phyloP scores from a whole-genome alignment of 148 eudicot species.

The Dianthus caryophyllus region DNA sequence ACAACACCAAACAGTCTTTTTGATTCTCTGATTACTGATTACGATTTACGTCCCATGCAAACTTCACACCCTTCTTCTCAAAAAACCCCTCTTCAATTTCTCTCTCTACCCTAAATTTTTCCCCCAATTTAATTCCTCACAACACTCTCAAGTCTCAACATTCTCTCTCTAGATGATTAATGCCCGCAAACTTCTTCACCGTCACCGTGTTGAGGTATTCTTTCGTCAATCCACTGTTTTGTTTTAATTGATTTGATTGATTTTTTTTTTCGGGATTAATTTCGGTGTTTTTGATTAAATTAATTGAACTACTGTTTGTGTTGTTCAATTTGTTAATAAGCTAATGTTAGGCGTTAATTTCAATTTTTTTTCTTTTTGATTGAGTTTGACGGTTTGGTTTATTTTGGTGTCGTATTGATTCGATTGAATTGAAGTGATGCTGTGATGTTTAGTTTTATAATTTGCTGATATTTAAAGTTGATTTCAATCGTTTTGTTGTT shows the following conservation, averaged over 20 bases:
- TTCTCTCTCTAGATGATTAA: constrained; percentile 1
- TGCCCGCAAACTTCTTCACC: constrained; percentile 10
- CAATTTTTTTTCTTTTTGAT: background rate
- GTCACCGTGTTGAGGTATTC: constrained; percentile 2
- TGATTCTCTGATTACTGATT: too few species aligned
- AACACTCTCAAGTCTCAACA: background rate
- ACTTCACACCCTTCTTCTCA: too few species aligned
- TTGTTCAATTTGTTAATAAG: background rate
- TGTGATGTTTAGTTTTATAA: background rate
- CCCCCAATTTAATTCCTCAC: background rate
- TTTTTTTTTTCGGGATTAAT: background rate
- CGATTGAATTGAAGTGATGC: background rate
- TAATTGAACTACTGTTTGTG: too few species aligned
- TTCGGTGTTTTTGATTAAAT: too few species aligned
- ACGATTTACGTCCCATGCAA: too few species aligned
- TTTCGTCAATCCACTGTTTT: background rate
- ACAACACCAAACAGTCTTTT: too few species aligned
- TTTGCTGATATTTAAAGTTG: too few species aligned
- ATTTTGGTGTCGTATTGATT: background rate
- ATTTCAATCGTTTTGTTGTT: too few species aligned
- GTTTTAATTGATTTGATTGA: too few species aligned
- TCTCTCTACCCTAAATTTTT: too few species aligned
- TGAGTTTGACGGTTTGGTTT: too few species aligned
- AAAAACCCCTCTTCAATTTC: background rate
- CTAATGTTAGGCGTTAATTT: too few species aligned